phyloP scores from a whole-genome alignment of 352 stramenopile species.

The Pythium coloratum region DNA sequence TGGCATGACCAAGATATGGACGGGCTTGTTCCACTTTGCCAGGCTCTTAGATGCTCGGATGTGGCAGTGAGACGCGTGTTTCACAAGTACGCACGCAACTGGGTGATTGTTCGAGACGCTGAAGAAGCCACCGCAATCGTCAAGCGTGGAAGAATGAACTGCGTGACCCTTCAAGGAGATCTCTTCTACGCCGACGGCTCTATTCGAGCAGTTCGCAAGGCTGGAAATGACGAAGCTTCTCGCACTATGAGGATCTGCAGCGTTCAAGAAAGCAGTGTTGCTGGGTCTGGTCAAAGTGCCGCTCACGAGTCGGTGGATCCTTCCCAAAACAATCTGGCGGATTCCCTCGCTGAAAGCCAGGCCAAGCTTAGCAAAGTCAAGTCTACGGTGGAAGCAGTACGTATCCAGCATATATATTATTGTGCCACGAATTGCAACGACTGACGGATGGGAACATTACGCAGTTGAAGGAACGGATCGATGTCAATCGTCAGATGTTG shows the following conservation, averaged over 20 bases:
- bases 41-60: conserved; percentile 15
- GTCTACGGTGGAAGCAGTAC: background rate
- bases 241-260: background rate
- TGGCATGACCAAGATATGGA: background rate
- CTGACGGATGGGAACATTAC: background rate
- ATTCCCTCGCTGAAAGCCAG: background rate
- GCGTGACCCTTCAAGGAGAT: conserved; percentile 30
- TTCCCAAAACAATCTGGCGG: background rate
- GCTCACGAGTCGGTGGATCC: background rate
- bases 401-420: background rate
- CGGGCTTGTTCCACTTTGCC: conserved; percentile 22
- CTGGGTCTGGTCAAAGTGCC: background rate
- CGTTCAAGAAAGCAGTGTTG: background rate
- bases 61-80: conserved; percentile 17
- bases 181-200: conserved; percentile 32
- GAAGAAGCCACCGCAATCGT: conserved; percentile 18
- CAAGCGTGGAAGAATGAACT: conserved; percentile 11
- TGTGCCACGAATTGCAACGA: background rate
- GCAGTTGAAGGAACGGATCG: background rate
- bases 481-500: background rate
- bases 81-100: conserved; percentile 26
- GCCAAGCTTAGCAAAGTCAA: background rate
- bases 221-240: background rate
- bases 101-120: conserved; percentile 22
- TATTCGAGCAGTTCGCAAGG: conserved; percentile 24